These are phyloP conservation scores for Aspergillus homomorphus DNA, from an alignment of 495 filamentous ascomycete genomes.

Conservation along the genomic window DNA sequence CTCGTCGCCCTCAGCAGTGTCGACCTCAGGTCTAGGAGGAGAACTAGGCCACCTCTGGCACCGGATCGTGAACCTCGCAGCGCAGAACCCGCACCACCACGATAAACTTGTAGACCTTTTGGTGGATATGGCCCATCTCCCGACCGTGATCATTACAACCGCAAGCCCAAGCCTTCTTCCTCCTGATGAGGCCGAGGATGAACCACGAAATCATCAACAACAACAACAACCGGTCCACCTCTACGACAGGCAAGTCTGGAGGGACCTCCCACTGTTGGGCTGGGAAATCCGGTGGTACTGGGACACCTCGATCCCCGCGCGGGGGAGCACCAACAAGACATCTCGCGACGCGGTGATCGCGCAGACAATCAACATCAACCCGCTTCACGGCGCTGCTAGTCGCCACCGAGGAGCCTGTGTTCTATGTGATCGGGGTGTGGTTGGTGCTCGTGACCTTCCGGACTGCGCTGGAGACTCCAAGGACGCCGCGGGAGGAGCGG, in stretches of 20 bases:
- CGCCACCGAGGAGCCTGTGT: constrained; percentile 10
- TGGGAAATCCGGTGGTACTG: constrained; percentile 16
- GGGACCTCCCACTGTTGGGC: constrained; percentile 16
- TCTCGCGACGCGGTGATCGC: background rate
- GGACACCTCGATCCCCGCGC: constrained; percentile 7
- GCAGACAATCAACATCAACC: background rate
- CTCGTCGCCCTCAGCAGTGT: too few species aligned
- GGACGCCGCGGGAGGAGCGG: too few species aligned
- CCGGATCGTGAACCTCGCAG: background rate
- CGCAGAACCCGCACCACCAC: constrained; percentile 6
- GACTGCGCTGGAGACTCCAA: constrained; percentile 4
- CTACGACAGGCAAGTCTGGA: constrained; percentile 14
- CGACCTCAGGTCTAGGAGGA: too few species aligned
- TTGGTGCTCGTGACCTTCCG: constrained; percentile 11
- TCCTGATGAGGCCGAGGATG: background rate
- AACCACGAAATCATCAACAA: too few species aligned
- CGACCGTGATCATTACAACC: background rate
- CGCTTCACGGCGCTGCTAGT: constrained; percentile 11
- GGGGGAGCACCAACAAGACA: background rate
- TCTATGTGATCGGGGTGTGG: constrained; percentile 4
- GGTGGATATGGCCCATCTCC: constrained; percentile 9
- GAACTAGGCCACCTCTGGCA: background rate
- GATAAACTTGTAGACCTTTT: constrained; percentile 11
- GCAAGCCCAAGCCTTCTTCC: too few species aligned
- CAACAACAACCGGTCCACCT: too few species aligned